phyloP scores from a whole-genome alignment of 2,329 filamentous ascomycete genomes.

The Aureobasidium sp. region DNA sequence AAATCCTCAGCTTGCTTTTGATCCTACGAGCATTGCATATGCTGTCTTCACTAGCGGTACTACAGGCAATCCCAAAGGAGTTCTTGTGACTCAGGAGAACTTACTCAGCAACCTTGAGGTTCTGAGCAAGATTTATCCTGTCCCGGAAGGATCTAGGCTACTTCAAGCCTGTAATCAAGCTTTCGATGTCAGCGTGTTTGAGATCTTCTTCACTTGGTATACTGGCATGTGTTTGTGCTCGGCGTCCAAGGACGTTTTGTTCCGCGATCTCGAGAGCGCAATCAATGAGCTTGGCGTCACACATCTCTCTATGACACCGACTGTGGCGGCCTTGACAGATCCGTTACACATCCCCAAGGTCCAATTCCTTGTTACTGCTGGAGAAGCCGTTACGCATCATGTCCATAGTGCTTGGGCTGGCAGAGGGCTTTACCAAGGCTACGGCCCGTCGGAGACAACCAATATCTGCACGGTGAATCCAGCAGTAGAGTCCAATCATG shows the following conservation, averaged over 20 bases:
- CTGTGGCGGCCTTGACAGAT: slow-evolving; percentile 68
- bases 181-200: slow-evolving; percentile 83
- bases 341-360: slow-evolving; percentile 64
- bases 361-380: slow-evolving; percentile 70
- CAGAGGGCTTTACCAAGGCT: slow-evolving; percentile 66
- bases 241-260: slow-evolving; percentile 65
- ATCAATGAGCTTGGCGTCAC: slow-evolving; percentile 61
- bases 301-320: slow-evolving; percentile 79
- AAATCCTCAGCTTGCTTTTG: slow-evolving; percentile 35
- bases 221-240: slow-evolving; percentile 73
- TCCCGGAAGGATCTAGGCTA: slow-evolving; percentile 48
- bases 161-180: slow-evolving; percentile 78
- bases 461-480: slow-evolving; percentile 75
- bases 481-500: slow-evolving; percentile 50
- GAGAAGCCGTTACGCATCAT: slow-evolving; percentile 68
- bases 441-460: slow-evolving; percentile 79
- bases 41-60: slow-evolving; percentile 79
- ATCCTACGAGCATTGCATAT: slow-evolving; percentile 57
- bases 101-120: slow-evolving; percentile 68
- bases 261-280: slow-evolving; percentile 61
- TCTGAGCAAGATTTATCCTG: slow-evolving; percentile 61
- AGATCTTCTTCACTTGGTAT: slow-evolving; percentile 81
- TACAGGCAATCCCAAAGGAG: slow-evolving; percentile 72
- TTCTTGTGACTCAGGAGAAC: slow-evolving; percentile 69
- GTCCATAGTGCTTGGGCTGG: slow-evolving; percentile 65